Evolutionary conservation across 768 basidiomycete species (phyloP).

Genomic region (Tylopilus sp.): DNA sequence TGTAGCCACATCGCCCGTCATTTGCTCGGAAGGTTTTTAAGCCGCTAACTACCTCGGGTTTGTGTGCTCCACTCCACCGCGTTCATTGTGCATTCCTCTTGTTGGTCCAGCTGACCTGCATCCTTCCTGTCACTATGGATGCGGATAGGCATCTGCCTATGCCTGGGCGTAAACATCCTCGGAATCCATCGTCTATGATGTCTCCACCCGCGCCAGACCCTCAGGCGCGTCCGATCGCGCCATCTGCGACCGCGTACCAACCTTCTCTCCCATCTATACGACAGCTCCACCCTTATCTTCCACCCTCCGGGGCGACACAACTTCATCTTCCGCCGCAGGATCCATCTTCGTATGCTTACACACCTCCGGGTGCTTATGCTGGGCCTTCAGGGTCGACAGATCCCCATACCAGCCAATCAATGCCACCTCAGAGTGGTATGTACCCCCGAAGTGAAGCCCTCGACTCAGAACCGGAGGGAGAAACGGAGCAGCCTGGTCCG

Average conservation of each 20-base stretch:
- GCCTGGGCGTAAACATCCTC: conserved; percentile 30
- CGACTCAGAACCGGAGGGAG: conserved; percentile 59
- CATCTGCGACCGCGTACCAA: conserved; percentile 22
- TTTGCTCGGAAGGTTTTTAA: conserved; percentile 23
- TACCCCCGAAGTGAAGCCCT: conserved; percentile 36
- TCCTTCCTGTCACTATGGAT: conserved; percentile 30
- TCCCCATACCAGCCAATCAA: conserved; percentile 19
- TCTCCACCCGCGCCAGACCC: conserved; percentile 25
- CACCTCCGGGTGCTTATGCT: conserved; percentile 20
- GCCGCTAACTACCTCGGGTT: conserved; percentile 22
- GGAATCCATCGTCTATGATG: conserved; percentile 18
- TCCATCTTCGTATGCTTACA: conserved; percentile 26
- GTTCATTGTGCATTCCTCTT: conserved; percentile 11
- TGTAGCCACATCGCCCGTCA: conserved; percentile 26
- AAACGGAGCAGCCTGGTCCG: conserved; percentile 48
- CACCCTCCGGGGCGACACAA: conserved; percentile 41
- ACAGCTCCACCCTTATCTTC: conserved; percentile 62
- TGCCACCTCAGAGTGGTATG: conserved; percentile 19
- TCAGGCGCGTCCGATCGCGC: conserved; percentile 26
- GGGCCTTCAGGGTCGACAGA: conserved; percentile 28
- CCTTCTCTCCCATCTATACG: conserved; percentile 61
- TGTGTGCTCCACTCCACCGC: conserved; percentile 21
- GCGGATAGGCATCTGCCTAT: conserved; percentile 35
- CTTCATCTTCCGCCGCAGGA: conserved; percentile 27
- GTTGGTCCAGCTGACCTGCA: conserved; percentile 16